Evolutionary conservation across 768 basidiomycete genomes (phyloP).

Genomic region (Boletus rubescentipes): DNA sequence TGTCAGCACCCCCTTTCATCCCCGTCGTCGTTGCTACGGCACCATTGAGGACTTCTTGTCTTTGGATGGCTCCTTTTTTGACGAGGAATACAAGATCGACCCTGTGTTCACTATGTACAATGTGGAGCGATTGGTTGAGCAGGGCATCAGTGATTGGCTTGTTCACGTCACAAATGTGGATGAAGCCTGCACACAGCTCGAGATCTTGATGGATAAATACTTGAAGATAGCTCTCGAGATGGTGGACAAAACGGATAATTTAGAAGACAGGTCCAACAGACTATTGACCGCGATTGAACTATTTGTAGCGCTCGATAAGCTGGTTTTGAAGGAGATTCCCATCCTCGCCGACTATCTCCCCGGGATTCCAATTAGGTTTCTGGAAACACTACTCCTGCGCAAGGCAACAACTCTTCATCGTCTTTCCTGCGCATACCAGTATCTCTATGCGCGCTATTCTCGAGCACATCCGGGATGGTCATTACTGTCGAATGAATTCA

Average conservation of each 20-base stretch:
- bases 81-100: neutral
- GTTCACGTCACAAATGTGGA: conserved; percentile 1
- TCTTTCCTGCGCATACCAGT: no score
- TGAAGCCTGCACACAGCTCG: conserved; percentile 10
- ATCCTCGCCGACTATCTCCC: conserved; percentile 17
- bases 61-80: conserved; percentile 6
- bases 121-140: conserved; percentile 34
- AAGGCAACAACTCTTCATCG: no score
- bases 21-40: neutral
- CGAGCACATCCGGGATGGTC: no score
- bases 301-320: conserved; percentile 33
- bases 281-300: conserved; percentile 36
- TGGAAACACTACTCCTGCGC: no score
- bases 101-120: conserved; percentile 30
- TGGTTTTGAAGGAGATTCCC: conserved; percentile 2
- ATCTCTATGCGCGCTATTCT: no score
- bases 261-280: conserved; percentile 40
- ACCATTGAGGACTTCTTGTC: conserved; percentile 15
- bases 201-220: conserved; percentile 25
- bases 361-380: no score
- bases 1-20: neutral
- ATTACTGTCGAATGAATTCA: no score
- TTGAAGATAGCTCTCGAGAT: no score
- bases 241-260: neutral
- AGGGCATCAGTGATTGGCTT: conserved; percentile 34